Evolutionary conservation across 73 alveolate species (phyloP), one percentile per base, ranked within the genome.

Genomic region (Paramecium bursaria): DNA sequence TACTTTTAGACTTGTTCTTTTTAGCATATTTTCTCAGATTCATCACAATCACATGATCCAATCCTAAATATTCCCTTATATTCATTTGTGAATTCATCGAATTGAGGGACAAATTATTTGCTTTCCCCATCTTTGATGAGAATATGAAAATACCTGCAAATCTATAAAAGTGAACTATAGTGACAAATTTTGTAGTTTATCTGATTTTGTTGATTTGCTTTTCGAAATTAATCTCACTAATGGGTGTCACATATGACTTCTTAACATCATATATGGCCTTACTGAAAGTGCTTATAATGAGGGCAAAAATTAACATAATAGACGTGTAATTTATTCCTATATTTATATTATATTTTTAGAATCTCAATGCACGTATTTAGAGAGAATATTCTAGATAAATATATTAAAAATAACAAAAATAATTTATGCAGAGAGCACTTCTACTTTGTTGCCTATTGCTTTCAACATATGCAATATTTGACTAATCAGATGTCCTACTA

Each of bases 1-100:
- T 25, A 92, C 30, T 94, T 92, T 5, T 88, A 60, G 22, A 95
- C 96, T 46, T 90, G 91, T 82, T 97, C 96, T 52, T 95, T 94
- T 50, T 87, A 86, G 85, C 99, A 97, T 50, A 95, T 85, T 46
- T 80, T 91, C 33, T 82, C 88, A 77, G 85, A 86, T 50, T 85
- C 94, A 29, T 91, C 95, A 89, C 99, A 97, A 85, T 97, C 95
- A 57, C 96, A 87, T 4, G 97, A 98, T 1, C 94, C 98, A 15
- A 94, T 73, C 86, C 90, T 90, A 85, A 92, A 97, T 92, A 97
- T 91, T 0, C 99, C 99, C 88, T 92, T 91, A 89, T 95, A 94
- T 74, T 95, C 98, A 61, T 94, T 93, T 44, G 97, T 97, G 50
- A 95, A 90, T 61, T 87, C 92, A 25, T 93, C 94, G 61, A 89